Evolutionary conservation across 345 rosid genomes (phyloP), one percentile per base, ranked within the genome.

Genomic region (Gossypium herbaceum): DNA sequence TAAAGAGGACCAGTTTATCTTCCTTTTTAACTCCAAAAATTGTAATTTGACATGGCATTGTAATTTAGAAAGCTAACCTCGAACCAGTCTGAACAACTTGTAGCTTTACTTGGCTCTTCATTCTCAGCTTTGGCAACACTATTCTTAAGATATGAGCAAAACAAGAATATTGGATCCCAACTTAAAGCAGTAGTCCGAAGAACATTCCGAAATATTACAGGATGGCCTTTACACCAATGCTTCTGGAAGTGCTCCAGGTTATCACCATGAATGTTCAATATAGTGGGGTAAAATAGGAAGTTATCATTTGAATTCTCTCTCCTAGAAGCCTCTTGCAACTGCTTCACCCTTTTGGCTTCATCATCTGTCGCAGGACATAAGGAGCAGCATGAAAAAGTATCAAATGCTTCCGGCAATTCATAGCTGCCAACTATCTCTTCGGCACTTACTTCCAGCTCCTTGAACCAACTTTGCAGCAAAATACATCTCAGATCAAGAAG

Each of bases 211-310:
- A 95, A 82, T 70, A 93, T 83, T 54, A 93, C 93, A 9, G 99
- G 98, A 75, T 95, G 97, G 77, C 94, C 97, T 84, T 86, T 89
- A 73, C 90, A 78, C 98, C 99, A 95, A 70, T 95, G 98, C 81
- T 89, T 87, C 88, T 91, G 99, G 82, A 91, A 95, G 71, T 93
- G 99, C 29, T 91, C 98, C 9, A 91, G 82, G 73, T 85, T 95
- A 82, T 89, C 94, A 68, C 78, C 79, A 58, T 79, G 84, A 83
- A 88, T 79, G 65, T 90, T 93, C 67, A 60, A 12, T 45, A 78
- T 65, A 45, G 83, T 79, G 12, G 97, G 97, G 81, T 81, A 84
- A 83, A 85, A 93, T 25, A 95, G 75, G 64, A 85, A 85, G 84
- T 91, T 95, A 74, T 91, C 90, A 78, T 85, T 80, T 63, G 90